Evolutionary conservation across 345 rosid genomes (phyloP), one percentile per base, ranked within the genome.

Genomic region (Hibiscus tridactylites): DNA sequence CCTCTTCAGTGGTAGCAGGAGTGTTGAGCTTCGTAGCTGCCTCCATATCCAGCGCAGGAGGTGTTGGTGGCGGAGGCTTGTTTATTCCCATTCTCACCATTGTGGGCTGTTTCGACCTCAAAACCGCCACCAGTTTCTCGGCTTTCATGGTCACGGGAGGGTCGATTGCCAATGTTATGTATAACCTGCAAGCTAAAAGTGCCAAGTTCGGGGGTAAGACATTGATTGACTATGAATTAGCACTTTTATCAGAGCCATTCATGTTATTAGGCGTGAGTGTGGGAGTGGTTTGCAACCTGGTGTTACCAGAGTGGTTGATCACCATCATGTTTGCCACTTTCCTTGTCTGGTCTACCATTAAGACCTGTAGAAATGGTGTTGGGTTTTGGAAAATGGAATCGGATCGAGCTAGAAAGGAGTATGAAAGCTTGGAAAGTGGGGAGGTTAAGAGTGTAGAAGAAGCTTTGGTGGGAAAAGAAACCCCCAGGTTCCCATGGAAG

Each of bases 131-230:
- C 0, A 71, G 85, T 74, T 90, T 88, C 82, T 91, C 98, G 53
- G 96, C 95, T 77, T 90, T 94, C 76, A 91, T 91, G 97, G 97
- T 94, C 57, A 85, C 97, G 0, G 97, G 95, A 31, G 96, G 98
- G 6, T 91, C 98, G 0, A 44, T 84, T 17, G 97, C 95, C 0
- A 94, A 94, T 49, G 95, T 91, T 11, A 66, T 86, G 46, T 88
- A 75, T 80, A 78, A 86, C 69, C 65, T 86, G 72, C 73, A 81
- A 29, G 56, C 78, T 11, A 79, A 58, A 71, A 79, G 83, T 74
- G 74, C 83, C 35, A 87, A 73, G 72, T 74, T 74, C 46, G 87
- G 89, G 21, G 83, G 79, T 0, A 81, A 78, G 75, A 70, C 80
- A 61, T 67, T 85, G 74, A 85, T 88, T 70, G 91, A 94, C 71